Evolutionary conservation across 2,329 filamentous ascomycete genomes (phyloP).

Genomic region (Metarhizium album): DNA sequence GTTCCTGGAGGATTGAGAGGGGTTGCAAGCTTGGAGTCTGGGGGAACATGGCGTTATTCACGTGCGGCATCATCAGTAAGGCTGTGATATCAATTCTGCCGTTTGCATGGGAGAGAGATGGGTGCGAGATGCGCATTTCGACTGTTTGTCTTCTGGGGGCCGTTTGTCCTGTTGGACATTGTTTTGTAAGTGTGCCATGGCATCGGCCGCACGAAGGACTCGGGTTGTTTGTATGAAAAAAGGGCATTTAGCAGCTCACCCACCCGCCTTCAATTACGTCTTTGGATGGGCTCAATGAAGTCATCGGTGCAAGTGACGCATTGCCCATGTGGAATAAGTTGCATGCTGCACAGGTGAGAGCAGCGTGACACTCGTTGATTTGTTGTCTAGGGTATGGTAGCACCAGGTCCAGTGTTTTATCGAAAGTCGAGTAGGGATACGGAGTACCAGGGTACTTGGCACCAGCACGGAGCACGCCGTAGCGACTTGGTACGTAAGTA

Average conservation of each 20-base stretch:
- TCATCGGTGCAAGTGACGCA: too few relatives aligned
- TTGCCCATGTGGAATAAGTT: neutral
- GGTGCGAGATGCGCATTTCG: neutral
- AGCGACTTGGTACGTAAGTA: too few relatives aligned
- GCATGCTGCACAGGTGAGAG: neutral
- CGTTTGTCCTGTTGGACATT: neutral
- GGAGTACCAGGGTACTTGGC: too few relatives aligned
- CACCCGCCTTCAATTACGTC: too few relatives aligned
- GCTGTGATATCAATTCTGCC: neutral
- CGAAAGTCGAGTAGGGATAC: too few relatives aligned
- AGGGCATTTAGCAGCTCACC: too few relatives aligned
- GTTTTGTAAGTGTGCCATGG: neutral
- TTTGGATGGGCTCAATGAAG: too few relatives aligned
- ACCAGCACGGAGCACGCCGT: too few relatives aligned
- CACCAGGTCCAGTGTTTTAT: too few relatives aligned
- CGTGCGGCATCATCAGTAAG: neutral
- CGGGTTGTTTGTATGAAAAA: constrained; percentile 5
- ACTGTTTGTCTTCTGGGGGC: neutral
- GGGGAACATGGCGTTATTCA: neutral
- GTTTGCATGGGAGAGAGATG: neutral
- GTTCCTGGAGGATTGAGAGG: constrained; percentile 44
- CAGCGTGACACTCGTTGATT: neutral
- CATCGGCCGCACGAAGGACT: neutral
- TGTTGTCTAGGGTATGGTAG: neutral
- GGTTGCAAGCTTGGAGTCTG: neutral